Conservation (phyloP, 331 rosid species). For the Spiraea crenata region DNA sequence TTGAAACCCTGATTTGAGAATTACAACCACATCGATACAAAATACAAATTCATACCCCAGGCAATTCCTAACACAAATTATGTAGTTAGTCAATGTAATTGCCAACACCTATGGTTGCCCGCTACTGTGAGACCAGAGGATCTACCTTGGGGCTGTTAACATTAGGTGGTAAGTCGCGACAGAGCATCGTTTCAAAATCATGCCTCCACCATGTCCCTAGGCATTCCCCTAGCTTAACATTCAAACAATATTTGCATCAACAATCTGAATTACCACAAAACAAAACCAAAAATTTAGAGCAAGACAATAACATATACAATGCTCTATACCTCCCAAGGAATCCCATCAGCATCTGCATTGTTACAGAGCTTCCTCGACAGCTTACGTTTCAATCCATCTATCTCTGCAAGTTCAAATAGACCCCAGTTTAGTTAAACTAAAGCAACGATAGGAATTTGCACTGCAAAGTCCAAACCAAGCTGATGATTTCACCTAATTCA, state of each 20-base stretch:
- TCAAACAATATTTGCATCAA: background rate
- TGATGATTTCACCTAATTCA: slow-evolving; percentile 63
- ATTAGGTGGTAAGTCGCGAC: slow-evolving; percentile 59
- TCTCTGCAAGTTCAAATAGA: slow-evolving; percentile 43
- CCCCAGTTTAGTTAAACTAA: slow-evolving; percentile 10
- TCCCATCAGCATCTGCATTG: slow-evolving; percentile 44
- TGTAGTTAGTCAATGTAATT: background rate
- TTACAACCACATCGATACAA: too few species aligned
- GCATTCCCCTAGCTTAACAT: slow-evolving; percentile 69
- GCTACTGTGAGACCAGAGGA: background rate
- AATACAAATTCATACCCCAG: too few species aligned
- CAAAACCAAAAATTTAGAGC: background rate
- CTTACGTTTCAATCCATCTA: slow-evolving; percentile 78
- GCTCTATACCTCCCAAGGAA: slow-evolving; percentile 79
- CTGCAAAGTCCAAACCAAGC: background rate
- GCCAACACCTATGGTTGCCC: too few species aligned
- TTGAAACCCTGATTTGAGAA: too few species aligned
- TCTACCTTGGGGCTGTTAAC: slow-evolving; percentile 66
- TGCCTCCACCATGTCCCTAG: slow-evolving; percentile 91
- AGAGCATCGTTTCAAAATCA: slow-evolving; percentile 61
- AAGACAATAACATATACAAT: background rate
- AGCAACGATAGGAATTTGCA: background rate
- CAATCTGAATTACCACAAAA: background rate
- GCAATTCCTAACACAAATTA: too few species aligned
- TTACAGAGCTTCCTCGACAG: slow-evolving; percentile 63